Base-by-base conservation (phyloP, 2,329 filamentous ascomycete species). In the Colletotrichum destructivum region DNA sequence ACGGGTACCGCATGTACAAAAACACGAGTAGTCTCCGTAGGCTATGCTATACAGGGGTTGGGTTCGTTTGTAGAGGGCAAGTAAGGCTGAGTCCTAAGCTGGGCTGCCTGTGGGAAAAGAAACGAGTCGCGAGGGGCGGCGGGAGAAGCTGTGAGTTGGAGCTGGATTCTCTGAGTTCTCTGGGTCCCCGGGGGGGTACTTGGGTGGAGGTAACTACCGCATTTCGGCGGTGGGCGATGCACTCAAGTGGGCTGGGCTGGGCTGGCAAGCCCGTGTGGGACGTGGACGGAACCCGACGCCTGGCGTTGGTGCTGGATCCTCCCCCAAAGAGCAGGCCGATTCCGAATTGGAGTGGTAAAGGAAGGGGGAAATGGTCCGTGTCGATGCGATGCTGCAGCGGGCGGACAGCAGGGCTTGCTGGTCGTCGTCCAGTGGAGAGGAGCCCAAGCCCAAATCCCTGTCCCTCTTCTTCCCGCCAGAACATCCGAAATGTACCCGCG, bases 181-280 rank as follows among this genome's bases (percentile, higher is more conserved):
- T 46, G 23, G 61, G 35, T 6, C 13, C 35, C 23, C n/a, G n/a
- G n/a, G 61, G 21, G 66, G 26, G 35, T 26, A 38, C 35, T 38
- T 38, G 35, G 31, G 35, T 38, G 35, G 9, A 38, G 35, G 35
- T 38, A 38, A 3, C 35, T 38, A 11, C 35, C 35, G 40, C 18
- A 44, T 59, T 69, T 63, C 52, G 69, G 69, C 69, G 64, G 69
- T 71, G 69, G 69, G 69, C 69, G 69, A 69, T 69, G 69, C 69
- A 71, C 52, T 60, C 65, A 60, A 59, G 69, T 71, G 69, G 62
- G 61, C 61, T 60, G 60, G 52, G 54, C 62, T 47, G 56, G 66
- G 40, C 62, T 47, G 64, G 66, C 21, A 18, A 26, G 21, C 40
- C 13, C 51, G 9, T 8, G 35, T 44, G 52, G 60, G 44, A 65